phyloP scores from a whole-genome alignment of 2,329 filamentous ascomycete genomes.

The Sclerotinia nivalis region DNA sequence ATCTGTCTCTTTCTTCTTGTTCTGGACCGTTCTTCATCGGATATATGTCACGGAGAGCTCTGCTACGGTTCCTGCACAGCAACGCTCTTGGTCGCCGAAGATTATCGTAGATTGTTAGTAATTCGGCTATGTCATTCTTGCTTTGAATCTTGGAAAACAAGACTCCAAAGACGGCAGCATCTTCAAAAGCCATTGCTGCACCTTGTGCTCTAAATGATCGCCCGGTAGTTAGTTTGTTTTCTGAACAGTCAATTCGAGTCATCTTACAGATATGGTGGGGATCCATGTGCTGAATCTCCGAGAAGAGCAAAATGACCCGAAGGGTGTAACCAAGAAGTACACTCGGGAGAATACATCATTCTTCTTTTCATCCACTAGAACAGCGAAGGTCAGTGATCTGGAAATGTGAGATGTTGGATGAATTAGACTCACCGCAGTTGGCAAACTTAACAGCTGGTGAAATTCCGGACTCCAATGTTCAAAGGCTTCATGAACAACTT shows the following conservation, averaged over 20 bases:
- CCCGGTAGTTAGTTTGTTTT: neutral
- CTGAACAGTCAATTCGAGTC: too few relatives aligned
- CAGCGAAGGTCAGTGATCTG: too few relatives aligned
- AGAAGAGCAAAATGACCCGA: neutral
- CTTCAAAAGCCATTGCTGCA: constrained; percentile 64
- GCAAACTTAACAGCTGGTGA: neutral
- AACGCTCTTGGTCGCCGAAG: constrained; percentile 54
- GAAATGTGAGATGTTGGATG: too few relatives aligned
- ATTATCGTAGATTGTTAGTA: constrained; percentile 57
- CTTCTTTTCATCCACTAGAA: constrained; percentile 5
- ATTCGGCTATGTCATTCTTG: constrained; percentile 48
- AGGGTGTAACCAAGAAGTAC: neutral
- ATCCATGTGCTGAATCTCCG: constrained; percentile 6
- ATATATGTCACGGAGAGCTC: constrained; percentile 8
- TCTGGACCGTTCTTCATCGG: constrained; percentile 22
- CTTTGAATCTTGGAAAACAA: constrained; percentile 48
- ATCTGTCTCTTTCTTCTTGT: constrained; percentile 22
- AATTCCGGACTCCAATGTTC: neutral
- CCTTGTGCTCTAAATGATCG: constrained; percentile 52
- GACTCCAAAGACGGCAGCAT: constrained; percentile 56
- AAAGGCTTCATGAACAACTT: neutral
- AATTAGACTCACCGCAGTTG: neutral
- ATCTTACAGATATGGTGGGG: constrained; percentile 5
- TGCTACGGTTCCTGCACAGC: constrained; percentile 11
- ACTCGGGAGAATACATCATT: constrained; percentile 3